Evolutionary conservation across 257 asterid genomes (phyloP).

Genomic region (Linaria vulgaris): DNA sequence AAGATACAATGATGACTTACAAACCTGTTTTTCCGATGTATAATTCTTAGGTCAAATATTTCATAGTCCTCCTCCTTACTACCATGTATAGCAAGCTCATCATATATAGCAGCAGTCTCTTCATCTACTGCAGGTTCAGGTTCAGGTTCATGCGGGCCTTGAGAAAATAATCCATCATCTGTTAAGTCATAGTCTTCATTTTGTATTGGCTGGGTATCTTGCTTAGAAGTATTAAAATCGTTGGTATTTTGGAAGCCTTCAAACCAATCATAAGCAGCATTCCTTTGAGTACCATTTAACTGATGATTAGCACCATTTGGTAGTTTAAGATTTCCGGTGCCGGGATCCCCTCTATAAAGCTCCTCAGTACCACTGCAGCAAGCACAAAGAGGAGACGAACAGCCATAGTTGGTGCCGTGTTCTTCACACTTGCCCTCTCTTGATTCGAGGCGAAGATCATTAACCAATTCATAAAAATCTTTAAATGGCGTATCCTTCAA

Average conservation of each 20-base stretch:
- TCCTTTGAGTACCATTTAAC: background rate
- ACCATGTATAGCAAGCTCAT: conserved; percentile 54
- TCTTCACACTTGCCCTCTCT: conserved; percentile 22
- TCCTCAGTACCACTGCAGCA: conserved; percentile 37
- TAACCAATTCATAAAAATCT: conserved; percentile 44
- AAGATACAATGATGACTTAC: conserved; percentile 20
- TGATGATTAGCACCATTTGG: conserved; percentile 26
- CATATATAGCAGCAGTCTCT: conserved; percentile 38
- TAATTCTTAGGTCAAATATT: conserved; percentile 60
- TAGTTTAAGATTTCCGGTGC: conserved; percentile 25
- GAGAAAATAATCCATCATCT: conserved; percentile 28
- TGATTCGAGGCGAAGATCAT: conserved; percentile 35
- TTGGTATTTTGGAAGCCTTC: conserved; percentile 13
- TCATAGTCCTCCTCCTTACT: conserved; percentile 67
- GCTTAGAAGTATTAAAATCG: conserved; percentile 31
- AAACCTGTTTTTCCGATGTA: conserved; percentile 89
- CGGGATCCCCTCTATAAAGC: conserved; percentile 17
- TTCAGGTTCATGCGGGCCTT: conserved; percentile 38
- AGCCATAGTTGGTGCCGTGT: conserved; percentile 29
- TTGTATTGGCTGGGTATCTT: conserved; percentile 26
- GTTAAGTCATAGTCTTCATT: conserved; percentile 21
- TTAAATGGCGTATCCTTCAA: conserved; percentile 28
- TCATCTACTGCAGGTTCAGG: conserved; percentile 44
- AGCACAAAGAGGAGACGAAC: conserved; percentile 51
- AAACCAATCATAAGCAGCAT: too few species aligned